Percentiles rank a stretch among this genome's conserved stretches.
Conservation (phyloP, 768 basidiomycete genomes). For the Leccinum obscurum region DNA sequence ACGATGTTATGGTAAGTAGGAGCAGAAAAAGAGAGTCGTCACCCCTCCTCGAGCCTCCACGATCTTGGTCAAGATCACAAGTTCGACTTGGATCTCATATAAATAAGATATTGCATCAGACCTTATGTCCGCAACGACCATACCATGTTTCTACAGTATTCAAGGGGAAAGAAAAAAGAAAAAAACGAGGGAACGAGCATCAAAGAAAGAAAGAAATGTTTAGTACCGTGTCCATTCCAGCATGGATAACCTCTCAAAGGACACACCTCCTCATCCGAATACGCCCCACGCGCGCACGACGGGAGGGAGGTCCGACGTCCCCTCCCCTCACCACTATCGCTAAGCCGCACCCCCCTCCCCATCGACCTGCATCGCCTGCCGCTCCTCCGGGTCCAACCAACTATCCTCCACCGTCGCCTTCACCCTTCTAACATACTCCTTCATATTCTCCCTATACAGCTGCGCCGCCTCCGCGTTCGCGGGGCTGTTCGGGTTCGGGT, state of each 20-base stretch:
- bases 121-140: background rate
- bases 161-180: background rate
- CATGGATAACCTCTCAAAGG: background rate
- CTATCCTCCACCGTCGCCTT: conserved; percentile 94
- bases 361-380: conserved; percentile 55
- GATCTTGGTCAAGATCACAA: background rate
- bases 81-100: background rate
- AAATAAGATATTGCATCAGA: background rate
- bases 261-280: background rate
- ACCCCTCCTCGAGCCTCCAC: no score
- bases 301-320: no score
- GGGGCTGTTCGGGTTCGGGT: conserved; percentile 97
- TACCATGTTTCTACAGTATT: background rate
- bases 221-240: conserved; percentile 5
- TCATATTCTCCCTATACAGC: conserved; percentile 96
- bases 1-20: background rate
- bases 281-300: background rate
- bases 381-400: conserved; percentile 81
- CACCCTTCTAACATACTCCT: conserved; percentile 93
- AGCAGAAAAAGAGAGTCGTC: background rate
- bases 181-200: conserved; percentile 4
- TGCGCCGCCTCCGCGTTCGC: conserved; percentile 99
- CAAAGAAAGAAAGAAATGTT: background rate
- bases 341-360: conserved; percentile 17
- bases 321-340: background rate